Base-by-base conservation (phyloP, 768 basidiomycete species). In the Boletellus sp. region DNA sequence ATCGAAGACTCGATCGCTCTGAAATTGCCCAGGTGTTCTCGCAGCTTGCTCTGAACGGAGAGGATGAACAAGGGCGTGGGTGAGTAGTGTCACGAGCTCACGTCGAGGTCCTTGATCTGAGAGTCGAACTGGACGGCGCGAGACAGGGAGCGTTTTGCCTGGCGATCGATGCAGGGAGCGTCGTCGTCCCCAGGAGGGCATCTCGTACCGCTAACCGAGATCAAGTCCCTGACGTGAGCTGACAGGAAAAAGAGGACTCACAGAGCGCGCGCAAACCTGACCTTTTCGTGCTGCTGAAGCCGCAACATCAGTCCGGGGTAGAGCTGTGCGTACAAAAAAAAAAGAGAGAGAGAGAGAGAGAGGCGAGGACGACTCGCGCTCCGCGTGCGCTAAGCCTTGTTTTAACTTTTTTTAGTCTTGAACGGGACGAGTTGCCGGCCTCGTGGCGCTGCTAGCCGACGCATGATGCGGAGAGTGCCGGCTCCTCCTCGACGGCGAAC, bases 1-100 rank as follows among this genome's bases (percentile, higher is more conserved):
- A 90, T 73, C 22, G 81, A 76, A 52, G 78, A 77, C 55, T 90
- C 85, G 53, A 90, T 82, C 16, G 84, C 82, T 47, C 84, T 74
- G 47, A 87, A 88, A 61, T 89, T 89, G 58, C 83, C 83, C 47
- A 90, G 70, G 61, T 83, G 79, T 57, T 87, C 82, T 35, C 83
- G 76, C 20, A 90, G 76, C 61, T 78, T 80, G 45, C 75, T 74
- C 87, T 89, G 34, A 19, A 19, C 28, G 45, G 17, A 26, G 24
- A 45, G 24, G 31, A 33, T 16, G 42, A 26, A 34, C 42, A 9
- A 24, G 50, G 28, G 19, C 48, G 36, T 33, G 7, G 24, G 12
- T 13, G 3, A 9, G 7, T 31, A 10, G 4, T 10, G 5, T 2
- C 12, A 6, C 11, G 16, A 44, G 37, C 56, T 52, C 44, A 81